Conservation (phyloP, 2,329 filamentous ascomycete genomes). For the Endocalyx cinctus region DNA sequence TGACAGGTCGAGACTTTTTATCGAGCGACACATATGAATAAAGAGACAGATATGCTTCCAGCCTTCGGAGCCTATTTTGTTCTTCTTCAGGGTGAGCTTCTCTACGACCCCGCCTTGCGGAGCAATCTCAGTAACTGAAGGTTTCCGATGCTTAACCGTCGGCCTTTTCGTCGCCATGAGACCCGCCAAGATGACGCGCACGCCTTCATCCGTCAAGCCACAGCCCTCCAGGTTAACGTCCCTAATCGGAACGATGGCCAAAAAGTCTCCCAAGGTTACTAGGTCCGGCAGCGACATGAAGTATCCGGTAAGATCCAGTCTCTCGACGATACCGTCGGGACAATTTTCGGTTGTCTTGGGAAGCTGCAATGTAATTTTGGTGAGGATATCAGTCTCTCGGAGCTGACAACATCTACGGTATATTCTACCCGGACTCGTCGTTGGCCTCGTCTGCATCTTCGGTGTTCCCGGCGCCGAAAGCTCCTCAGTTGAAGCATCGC, state of each 20-base stretch:
- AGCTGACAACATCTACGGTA: constrained; percentile 93
- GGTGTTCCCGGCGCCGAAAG: constrained; percentile 29
- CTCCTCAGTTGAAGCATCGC: constrained; percentile 49
- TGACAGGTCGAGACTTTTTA: constrained; percentile 83
- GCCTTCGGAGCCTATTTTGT: constrained; percentile 80
- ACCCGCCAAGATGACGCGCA: constrained; percentile 81
- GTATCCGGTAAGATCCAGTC: constrained; percentile 80
- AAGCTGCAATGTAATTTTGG: constrained; percentile 87
- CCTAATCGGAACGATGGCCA: constrained; percentile 87
- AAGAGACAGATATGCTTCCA: constrained; percentile 92
- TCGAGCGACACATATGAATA: constrained; percentile 79
- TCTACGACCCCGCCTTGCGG: constrained; percentile 72
- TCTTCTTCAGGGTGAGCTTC: constrained; percentile 84
- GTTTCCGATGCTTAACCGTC: constrained; percentile 49
- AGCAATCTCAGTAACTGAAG: constrained; percentile 31
- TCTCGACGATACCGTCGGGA: constrained; percentile 69
- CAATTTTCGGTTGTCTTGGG: constrained; percentile 63
- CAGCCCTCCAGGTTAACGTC: constrained; percentile 85
- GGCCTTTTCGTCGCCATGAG: constrained; percentile 74
- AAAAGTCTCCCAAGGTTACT: constrained; percentile 84
- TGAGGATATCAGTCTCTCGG: constrained; percentile 85
- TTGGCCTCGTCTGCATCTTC: constrained; percentile 64
- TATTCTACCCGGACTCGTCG: constrained; percentile 85
- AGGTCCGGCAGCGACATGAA: constrained; percentile 79
- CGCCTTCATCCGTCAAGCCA: constrained; percentile 78